A percentile compares a stretch with the other conserved stretches of the same genome.
phyloP scores from a whole-genome alignment of 805 yeast species.

The Cyberlindnera sargentensis region DNA sequence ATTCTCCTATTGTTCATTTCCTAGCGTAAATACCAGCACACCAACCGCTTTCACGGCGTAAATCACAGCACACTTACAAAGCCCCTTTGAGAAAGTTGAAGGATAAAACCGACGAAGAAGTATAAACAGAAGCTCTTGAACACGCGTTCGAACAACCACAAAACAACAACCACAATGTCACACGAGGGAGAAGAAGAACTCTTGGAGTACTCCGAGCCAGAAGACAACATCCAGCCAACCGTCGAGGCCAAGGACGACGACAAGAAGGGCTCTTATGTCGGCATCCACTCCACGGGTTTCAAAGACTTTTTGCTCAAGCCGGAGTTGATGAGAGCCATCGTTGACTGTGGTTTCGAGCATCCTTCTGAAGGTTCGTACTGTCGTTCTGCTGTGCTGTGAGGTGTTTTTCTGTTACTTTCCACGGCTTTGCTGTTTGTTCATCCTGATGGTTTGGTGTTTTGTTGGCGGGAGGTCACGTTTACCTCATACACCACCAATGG shows the following conservation, averaged over 20 bases:
- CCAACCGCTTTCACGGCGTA: too few relatives aligned
- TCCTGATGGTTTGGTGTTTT: too few relatives aligned
- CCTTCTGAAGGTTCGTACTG: slow-evolving; percentile 91
- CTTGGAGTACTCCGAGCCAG: slow-evolving; percentile 97
- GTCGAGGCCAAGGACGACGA: slow-evolving; percentile 48
- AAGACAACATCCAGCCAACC: slow-evolving; percentile 52
- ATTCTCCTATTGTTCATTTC: too few relatives aligned
- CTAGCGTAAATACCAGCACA: too few relatives aligned
- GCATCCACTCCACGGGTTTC: slow-evolving; percentile 97
- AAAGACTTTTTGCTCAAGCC: slow-evolving; percentile 96
- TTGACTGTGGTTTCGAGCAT: slow-evolving; percentile 99
- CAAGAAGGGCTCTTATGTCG: slow-evolving; percentile 96
- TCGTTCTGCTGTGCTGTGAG: too few relatives aligned
- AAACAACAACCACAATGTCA: slow-evolving; percentile 45
- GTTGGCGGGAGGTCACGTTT: too few relatives aligned
- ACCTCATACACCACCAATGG: too few relatives aligned
- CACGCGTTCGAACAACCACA: neutral
- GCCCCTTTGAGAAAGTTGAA: too few relatives aligned
- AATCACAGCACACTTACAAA: too few relatives aligned
- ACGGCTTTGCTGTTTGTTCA: too few relatives aligned
- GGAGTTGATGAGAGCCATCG: slow-evolving; percentile 93
- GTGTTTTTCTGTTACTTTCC: too few relatives aligned
- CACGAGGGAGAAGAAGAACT: slow-evolving; percentile 99
- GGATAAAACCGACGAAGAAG: too few relatives aligned
- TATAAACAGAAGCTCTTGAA: neutral